Evolutionary conservation across 306 rosid genomes (phyloP).

Genomic region (Prunus fruticosa): DNA sequence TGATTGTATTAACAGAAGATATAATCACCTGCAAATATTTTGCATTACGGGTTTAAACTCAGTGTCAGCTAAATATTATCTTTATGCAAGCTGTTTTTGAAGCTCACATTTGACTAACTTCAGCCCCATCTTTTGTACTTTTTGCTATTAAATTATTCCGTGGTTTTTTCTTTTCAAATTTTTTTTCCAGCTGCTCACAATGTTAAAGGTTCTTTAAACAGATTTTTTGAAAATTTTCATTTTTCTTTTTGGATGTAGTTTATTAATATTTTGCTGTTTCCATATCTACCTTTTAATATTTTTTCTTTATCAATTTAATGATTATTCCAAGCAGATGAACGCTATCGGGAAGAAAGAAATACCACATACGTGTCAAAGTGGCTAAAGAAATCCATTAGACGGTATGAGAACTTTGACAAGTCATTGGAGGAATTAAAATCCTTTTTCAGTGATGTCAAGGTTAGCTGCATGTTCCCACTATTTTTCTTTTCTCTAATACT

Average conservation of each 20-base stretch:
- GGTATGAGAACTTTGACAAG: slow-evolving; percentile 50
- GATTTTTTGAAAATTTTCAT: background rate
- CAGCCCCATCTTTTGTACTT: background rate
- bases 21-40: background rate
- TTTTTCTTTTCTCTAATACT: slow-evolving; percentile 8
- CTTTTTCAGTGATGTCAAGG: slow-evolving; percentile 70
- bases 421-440: slow-evolving; percentile 61
- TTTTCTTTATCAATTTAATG: slow-evolving; percentile 8
- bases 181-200: background rate
- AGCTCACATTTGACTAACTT: background rate
- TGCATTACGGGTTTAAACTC: background rate
- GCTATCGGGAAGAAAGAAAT: slow-evolving; percentile 75
- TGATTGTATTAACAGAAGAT: background rate
- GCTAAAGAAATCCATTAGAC: slow-evolving; percentile 69
- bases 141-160: background rate
- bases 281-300: background rate
- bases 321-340: slow-evolving; percentile 71
- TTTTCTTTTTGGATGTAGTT: background rate
- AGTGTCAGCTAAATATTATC: background rate
- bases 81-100: background rate
- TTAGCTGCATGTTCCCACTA: slow-evolving; percentile 23
- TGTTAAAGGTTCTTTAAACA: background rate
- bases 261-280: background rate
- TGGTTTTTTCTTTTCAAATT: background rate
- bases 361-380: slow-evolving; percentile 77